phyloP scores from a whole-genome alignment of 139 green algal genomes.

The Chlorella sp. region DNA sequence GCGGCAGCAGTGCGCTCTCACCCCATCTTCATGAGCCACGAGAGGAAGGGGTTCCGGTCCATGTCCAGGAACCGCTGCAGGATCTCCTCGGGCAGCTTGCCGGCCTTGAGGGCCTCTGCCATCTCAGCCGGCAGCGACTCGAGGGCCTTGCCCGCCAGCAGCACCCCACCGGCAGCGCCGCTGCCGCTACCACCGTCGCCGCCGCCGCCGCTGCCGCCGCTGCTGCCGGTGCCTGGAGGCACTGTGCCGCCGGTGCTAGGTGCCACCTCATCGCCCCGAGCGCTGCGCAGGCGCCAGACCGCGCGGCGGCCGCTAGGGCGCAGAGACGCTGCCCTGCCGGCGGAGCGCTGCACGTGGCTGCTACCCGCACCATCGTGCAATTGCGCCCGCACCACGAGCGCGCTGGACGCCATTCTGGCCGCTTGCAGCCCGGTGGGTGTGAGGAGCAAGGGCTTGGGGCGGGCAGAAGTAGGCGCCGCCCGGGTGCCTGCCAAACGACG shows the following conservation, averaged over 20 bases:
- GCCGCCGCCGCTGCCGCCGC: slow-evolving; percentile 20
- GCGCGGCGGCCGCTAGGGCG: neutral
- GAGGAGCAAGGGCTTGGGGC: too few relatives aligned
- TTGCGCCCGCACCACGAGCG: too few relatives aligned
- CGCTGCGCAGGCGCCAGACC: neutral
- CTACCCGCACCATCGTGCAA: too few relatives aligned
- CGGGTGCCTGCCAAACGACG: too few relatives aligned
- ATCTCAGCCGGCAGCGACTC: slow-evolving; percentile 69
- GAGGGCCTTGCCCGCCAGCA: slow-evolving; percentile 47
- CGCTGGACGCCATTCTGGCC: too few relatives aligned
- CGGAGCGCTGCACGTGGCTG: too few relatives aligned
- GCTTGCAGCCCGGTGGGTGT: too few relatives aligned
- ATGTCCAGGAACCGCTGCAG: slow-evolving; percentile 82
- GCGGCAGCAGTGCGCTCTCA: neutral
- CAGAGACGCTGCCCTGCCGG: too few relatives aligned
- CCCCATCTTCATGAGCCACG: slow-evolving; percentile 59
- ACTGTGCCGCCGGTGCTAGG: neutral
- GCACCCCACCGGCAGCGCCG: neutral
- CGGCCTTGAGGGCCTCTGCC: slow-evolving; percentile 59
- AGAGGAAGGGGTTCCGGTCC: slow-evolving; percentile 66
- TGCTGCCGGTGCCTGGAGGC: slow-evolving; percentile 27
- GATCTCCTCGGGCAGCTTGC: slow-evolving; percentile 65
- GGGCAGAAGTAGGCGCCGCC: too few relatives aligned
- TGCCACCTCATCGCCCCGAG: neutral
- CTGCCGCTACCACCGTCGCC: neutral